Percentiles rank a stretch among this genome's conserved stretches.
Evolutionary conservation across 2,329 filamentous ascomycete genomes (phyloP).

Genomic region (Bimuria novae-zelandiae): DNA sequence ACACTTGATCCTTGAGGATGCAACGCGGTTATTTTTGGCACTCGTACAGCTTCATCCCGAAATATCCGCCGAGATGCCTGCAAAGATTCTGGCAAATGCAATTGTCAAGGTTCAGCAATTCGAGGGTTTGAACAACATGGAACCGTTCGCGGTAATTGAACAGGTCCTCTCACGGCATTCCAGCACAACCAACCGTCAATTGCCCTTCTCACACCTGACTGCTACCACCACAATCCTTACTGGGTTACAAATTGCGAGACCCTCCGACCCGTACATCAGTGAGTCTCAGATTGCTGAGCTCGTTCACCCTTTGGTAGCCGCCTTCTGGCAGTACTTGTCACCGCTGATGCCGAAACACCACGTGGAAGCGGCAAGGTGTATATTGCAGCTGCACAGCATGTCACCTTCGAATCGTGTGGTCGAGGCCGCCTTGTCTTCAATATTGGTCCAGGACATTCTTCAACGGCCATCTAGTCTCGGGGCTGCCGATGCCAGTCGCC

Average conservation of each 20-base stretch:
- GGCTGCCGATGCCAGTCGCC: slow-evolving; percentile 62
- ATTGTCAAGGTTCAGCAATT: slow-evolving; percentile 37
- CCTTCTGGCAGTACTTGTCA: slow-evolving; percentile 80
- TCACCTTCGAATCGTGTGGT: slow-evolving; percentile 71
- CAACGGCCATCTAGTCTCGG: not conserved
- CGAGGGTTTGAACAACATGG: slow-evolving; percentile 30
- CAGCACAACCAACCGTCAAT: not conserved
- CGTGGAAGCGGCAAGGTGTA: slow-evolving; percentile 82
- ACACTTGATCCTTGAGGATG: slow-evolving; percentile 36
- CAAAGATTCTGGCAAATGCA: slow-evolving; percentile 40
- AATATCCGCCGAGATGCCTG: slow-evolving; percentile 33
- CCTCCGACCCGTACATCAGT: slow-evolving; percentile 33
- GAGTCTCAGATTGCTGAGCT: slow-evolving; percentile 62
- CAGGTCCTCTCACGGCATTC: slow-evolving; percentile 19
- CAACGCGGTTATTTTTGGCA: slow-evolving; percentile 29
- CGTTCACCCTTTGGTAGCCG: slow-evolving; percentile 69
- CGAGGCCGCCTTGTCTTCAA: slow-evolving; percentile 75
- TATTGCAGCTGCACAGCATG: slow-evolving; percentile 85
- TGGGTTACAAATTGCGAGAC: slow-evolving; percentile 36
- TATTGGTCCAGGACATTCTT: slow-evolving; percentile 53
- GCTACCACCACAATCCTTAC: slow-evolving; percentile 40
- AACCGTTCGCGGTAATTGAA: slow-evolving; percentile 31
- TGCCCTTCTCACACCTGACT: slow-evolving; percentile 36
- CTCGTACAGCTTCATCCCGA: slow-evolving; percentile 22
- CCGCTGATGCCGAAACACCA: slow-evolving; percentile 89